phyloP scores from a whole-genome alignment of 2,329 filamentous ascomycete genomes.

The Byssochlamys sp. region DNA sequence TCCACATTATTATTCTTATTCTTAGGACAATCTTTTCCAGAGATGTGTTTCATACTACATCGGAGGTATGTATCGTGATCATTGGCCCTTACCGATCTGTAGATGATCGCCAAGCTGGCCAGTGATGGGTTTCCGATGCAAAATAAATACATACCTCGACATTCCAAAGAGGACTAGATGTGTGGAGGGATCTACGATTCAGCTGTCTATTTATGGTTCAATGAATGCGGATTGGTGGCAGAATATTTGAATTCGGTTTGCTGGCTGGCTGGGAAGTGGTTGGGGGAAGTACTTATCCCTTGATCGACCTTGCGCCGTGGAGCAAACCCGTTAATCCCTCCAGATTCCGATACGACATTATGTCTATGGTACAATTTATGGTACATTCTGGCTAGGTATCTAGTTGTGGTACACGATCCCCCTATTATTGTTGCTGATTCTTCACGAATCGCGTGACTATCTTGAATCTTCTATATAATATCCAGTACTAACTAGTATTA shows the following conservation, averaged over 20 bases:
- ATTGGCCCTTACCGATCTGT: neutral
- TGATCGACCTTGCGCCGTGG: too few relatives aligned
- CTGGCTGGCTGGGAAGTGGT: too few relatives aligned
- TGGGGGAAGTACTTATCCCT: too few relatives aligned
- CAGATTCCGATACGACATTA: too few relatives aligned
- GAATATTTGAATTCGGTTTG: too few relatives aligned
- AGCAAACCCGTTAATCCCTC: too few relatives aligned
- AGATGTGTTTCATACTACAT: neutral
- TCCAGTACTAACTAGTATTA: too few relatives aligned
- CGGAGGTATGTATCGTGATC: neutral
- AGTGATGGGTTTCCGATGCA: neutral
- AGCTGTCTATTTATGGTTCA: neutral
- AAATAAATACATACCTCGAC: neutral
- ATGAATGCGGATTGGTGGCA: neutral
- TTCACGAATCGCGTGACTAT: neutral
- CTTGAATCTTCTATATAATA: too few relatives aligned
- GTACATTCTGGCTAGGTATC: too few relatives aligned
- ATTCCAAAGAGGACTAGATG: neutral
- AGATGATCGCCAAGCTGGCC: neutral
- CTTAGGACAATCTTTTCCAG: neutral
- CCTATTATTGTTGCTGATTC: neutral
- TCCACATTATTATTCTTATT: too few relatives aligned
- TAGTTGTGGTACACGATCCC: too few relatives aligned
- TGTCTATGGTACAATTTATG: too few relatives aligned
- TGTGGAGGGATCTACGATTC: neutral